Base-by-base conservation (phyloP, 345 rosid genomes). In the Lepidium aucheri region DNA sequence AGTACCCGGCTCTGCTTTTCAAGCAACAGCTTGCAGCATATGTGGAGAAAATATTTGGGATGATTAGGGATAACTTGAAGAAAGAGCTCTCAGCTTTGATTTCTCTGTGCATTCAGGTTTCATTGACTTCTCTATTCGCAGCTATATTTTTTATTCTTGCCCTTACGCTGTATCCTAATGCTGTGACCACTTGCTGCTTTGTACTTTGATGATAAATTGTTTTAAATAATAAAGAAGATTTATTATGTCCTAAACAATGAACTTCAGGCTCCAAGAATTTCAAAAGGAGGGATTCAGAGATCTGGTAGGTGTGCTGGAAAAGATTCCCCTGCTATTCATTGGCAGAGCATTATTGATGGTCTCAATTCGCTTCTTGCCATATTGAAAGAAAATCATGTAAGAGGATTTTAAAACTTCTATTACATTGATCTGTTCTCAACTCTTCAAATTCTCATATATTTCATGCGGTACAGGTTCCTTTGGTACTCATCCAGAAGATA, bases 1-100 rank as follows among this genome's bases (percentile, higher is more conserved):
- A 86, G 75, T 90, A 94, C 70, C 99, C 99, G 24, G 99, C 99
- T 64, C 81, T 94, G 70, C 97, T 94, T 73, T 94, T 94, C 79
- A 94, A 90, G 70, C 97, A 90, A 77, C 99, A 94, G 78, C 91
- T 94, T 63, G 95, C 99, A 17, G 99, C 99, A 4, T 91, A 87
- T 66, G 95, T 94, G 59, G 99, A 94, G 84, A 94, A 88, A 72
- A 94, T 94, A 56, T 94, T 86, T 64, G 99, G 99, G 67, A 94
- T 94, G 68, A 81, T 94, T 65, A 81, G 99, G 56, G 99, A 94
- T 81, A 94, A 91, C 80, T 80, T 94, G 80, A 94, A 94, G 82
- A 91, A 87, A 81, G 97, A 91, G 69, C 78, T 91, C 60, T 76
- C 85, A 14, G 84, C 93, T 63, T 84, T 85, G 24, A 85, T 94